Conservation (phyloP, 2,329 filamentous ascomycete species). For the Aspergillus amoenus region DNA sequence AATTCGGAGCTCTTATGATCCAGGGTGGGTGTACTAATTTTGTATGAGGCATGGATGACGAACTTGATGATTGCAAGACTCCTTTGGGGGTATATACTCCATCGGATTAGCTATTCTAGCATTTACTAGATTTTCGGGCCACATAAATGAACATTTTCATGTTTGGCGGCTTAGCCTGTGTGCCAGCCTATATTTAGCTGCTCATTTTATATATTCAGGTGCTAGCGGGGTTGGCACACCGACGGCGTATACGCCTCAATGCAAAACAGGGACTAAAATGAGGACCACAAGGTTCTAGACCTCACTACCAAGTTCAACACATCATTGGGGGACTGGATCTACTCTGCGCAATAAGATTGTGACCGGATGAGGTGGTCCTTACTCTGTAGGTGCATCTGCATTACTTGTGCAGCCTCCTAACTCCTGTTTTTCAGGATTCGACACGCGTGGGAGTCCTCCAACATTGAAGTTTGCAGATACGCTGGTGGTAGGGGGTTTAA, state of each 20-base stretch:
- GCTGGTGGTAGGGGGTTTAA: neutral
- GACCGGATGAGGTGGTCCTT: neutral
- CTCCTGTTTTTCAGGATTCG: no score
- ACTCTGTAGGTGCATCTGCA: neutral
- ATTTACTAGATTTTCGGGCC: neutral
- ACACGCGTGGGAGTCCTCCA: neutral
- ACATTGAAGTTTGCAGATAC: neutral
- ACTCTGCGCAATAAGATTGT: neutral
- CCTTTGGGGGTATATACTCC: neutral
- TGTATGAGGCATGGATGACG: neutral
- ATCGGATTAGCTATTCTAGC: neutral
- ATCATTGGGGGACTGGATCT: neutral
- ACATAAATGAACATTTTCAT: no score
- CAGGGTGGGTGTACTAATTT: constrained; percentile 46
- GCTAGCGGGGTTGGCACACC: neutral
- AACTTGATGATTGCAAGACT: neutral
- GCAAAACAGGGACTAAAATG: neutral
- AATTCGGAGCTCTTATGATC: constrained; percentile 67
- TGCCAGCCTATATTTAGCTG: neutral
- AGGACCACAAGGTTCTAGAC: neutral
- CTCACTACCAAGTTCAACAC: neutral
- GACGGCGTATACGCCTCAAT: neutral
- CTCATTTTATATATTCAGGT: neutral
- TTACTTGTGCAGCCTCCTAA: neutral
- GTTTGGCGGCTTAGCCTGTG: no score